These are phyloP conservation scores for Plasmodium coatneyi DNA, from an alignment of 169 alveolate species.

Conservation along the genomic window DNA sequence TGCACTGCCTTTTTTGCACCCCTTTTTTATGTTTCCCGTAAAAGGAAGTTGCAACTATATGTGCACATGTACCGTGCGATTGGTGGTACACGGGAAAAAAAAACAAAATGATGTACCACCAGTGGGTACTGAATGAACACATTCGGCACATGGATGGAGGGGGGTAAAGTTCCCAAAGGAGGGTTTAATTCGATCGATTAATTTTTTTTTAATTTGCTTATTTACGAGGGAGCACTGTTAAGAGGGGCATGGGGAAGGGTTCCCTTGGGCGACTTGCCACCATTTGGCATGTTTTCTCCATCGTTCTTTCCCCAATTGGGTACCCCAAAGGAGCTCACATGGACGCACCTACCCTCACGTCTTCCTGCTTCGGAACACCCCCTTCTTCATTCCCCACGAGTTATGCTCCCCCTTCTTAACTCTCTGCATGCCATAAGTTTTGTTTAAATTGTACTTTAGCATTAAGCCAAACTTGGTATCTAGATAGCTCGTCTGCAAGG, in stretches of 20 bases:
- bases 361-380: constrained; percentile 76
- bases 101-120: neutral
- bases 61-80: neutral
- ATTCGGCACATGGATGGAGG: neutral
- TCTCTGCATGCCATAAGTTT: constrained; percentile 80
- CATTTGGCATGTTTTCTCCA: neutral
- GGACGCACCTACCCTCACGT: constrained; percentile 56
- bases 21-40: neutral
- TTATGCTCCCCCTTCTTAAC: constrained; percentile 81
- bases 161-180: constrained; percentile 1
- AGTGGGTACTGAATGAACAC: neutral
- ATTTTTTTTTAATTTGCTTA: constrained; percentile 5
- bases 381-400: constrained; percentile 81
- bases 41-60: neutral
- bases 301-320: neutral
- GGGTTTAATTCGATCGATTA: constrained; percentile 17
- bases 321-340: neutral
- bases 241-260: neutral
- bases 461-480: constrained; percentile 61
- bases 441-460: constrained; percentile 66
- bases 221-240: constrained; percentile 16
- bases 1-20: neutral
- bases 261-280: neutral
- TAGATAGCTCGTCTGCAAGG: constrained; percentile 25
- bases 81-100: neutral